phyloP scores from a whole-genome alignment of 164 flowering plant species.

The Macadamia tetraphylla region DNA sequence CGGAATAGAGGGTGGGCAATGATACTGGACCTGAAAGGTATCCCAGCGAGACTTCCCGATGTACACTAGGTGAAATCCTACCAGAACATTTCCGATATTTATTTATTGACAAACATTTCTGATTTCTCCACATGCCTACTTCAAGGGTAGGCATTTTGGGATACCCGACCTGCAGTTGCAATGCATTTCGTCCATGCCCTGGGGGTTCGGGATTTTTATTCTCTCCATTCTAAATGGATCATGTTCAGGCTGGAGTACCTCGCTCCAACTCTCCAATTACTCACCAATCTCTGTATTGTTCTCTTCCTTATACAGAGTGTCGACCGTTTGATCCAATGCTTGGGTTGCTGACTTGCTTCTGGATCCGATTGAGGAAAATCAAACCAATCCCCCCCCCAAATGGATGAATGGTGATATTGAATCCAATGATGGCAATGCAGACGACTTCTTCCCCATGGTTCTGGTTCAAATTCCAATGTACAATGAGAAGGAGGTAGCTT shows the following conservation, averaged over 20 bases:
- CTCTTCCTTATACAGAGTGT: conserved; percentile 77
- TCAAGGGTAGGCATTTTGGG: conserved; percentile 75
- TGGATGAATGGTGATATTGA: conserved; percentile 50
- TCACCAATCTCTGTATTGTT: conserved; percentile 66
- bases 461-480: conserved; percentile 99
- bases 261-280: conserved; percentile 86
- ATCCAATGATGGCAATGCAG: conserved; percentile 40
- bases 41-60: conserved; percentile 74
- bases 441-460: conserved; percentile 76
- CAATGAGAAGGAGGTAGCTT: conserved; percentile 86
- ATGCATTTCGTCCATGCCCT: conserved; percentile 27
- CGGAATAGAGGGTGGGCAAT: conserved; percentile 66
- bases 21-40: conserved; percentile 52
- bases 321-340: conserved; percentile 68
- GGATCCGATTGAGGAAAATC: conserved; percentile 74
- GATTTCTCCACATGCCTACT: conserved; percentile 40
- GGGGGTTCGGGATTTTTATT: conserved; percentile 54
- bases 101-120: too few species aligned
- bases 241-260: conserved; percentile 69
- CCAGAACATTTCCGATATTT: background rate
- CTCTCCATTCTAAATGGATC: conserved; percentile 71
- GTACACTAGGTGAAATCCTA: conserved; percentile 31
- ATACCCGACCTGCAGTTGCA: conserved; percentile 39
- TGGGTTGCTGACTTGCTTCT: conserved; percentile 64
- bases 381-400: conserved; percentile 49